Evolutionary conservation across 495 filamentous ascomycete species (phyloP).

Genomic region (Hyaloscypha hepaticicola): DNA sequence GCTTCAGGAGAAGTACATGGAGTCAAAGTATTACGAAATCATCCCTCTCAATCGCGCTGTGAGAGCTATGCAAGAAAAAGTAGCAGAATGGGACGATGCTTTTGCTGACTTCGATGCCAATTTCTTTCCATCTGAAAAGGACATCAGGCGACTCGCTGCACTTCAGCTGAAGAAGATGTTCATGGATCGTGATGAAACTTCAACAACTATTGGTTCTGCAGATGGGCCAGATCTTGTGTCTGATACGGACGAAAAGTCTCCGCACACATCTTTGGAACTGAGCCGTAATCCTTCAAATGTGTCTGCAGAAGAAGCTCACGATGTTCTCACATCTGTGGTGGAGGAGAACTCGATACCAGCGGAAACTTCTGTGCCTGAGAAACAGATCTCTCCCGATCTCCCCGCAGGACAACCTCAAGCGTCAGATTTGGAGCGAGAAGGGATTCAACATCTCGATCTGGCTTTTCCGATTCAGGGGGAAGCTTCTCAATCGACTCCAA

Average conservation of each 20-base stretch:
- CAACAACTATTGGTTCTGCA: conserved; percentile 63
- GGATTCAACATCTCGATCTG: conserved; percentile 69
- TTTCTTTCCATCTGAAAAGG: conserved; percentile 96
- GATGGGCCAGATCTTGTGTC: conserved; percentile 52
- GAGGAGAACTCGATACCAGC: conserved; percentile 50
- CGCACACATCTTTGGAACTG: conserved; percentile 35
- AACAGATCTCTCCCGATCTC: neutral
- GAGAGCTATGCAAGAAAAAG: conserved; percentile 86
- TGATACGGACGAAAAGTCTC: conserved; percentile 46
- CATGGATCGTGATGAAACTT: conserved; percentile 77
- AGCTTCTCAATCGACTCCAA: neutral
- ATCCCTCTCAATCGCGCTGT: conserved; percentile 88
- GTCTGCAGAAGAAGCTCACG: conserved; percentile 65
- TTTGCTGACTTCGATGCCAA: conserved; percentile 90
- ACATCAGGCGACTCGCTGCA: conserved; percentile 87
- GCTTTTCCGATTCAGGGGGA: conserved; percentile 52
- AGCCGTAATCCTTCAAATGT: conserved; percentile 44
- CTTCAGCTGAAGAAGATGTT: conserved; percentile 95
- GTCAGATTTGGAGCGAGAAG: conserved; percentile 39
- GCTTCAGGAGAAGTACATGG: conserved; percentile 86
- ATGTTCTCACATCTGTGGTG: conserved; percentile 67
- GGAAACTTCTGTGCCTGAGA: neutral
- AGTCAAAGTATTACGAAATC: conserved; percentile 92
- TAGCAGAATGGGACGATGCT: conserved; percentile 85
- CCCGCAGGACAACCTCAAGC: conserved; percentile 7